These are phyloP conservation scores for Verticillium zaregamsianum DNA, from an alignment of 2,329 filamentous ascomycete genomes.

Conservation along the genomic window DNA sequence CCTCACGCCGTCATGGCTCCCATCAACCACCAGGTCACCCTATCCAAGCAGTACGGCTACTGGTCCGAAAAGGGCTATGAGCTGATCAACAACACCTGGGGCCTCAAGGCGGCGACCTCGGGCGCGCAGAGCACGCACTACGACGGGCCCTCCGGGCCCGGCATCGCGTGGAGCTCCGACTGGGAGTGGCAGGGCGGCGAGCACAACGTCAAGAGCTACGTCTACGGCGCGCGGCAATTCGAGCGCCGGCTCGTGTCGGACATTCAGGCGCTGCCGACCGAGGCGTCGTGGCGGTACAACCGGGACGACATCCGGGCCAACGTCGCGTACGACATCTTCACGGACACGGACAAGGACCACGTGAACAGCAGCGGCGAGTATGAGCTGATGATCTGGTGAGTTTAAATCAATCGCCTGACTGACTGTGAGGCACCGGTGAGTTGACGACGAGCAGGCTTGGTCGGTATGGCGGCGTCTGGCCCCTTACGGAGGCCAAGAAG, in stretches of 20 bases:
- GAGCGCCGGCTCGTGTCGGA: slow-evolving; percentile 23
- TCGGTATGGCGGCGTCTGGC: slow-evolving; percentile 52
- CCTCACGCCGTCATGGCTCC: slow-evolving; percentile 13
- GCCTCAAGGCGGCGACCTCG: slow-evolving; percentile 23
- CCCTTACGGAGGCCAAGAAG: slow-evolving; percentile 22
- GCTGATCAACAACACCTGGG: slow-evolving; percentile 41
- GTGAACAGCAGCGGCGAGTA: slow-evolving; percentile 37
- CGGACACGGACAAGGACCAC: slow-evolving; percentile 31
- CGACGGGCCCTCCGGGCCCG: slow-evolving; percentile 23
- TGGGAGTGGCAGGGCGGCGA: slow-evolving; percentile 36
- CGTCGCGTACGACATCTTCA: slow-evolving; percentile 61
- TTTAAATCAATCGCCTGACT: background rate
- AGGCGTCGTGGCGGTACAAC: slow-evolving; percentile 38
- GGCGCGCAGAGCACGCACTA: slow-evolving; percentile 39
- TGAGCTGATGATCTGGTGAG: slow-evolving; percentile 62
- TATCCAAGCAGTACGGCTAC: slow-evolving; percentile 24
- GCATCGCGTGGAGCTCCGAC: slow-evolving; percentile 33
- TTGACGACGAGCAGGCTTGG: slow-evolving; percentile 35
- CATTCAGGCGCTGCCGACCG: slow-evolving; percentile 28
- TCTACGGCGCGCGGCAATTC: slow-evolving; percentile 32
- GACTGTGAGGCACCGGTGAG: too few species aligned
- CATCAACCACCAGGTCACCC: slow-evolving; percentile 9
- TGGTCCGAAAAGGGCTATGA: slow-evolving; percentile 24
- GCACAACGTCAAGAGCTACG: slow-evolving; percentile 38
- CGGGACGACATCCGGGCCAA: slow-evolving; percentile 47